Evolutionary conservation across 257 asterid genomes (phyloP), one percentile per base, ranked within the genome.

Genomic region (Paraleonurus japonicus): DNA sequence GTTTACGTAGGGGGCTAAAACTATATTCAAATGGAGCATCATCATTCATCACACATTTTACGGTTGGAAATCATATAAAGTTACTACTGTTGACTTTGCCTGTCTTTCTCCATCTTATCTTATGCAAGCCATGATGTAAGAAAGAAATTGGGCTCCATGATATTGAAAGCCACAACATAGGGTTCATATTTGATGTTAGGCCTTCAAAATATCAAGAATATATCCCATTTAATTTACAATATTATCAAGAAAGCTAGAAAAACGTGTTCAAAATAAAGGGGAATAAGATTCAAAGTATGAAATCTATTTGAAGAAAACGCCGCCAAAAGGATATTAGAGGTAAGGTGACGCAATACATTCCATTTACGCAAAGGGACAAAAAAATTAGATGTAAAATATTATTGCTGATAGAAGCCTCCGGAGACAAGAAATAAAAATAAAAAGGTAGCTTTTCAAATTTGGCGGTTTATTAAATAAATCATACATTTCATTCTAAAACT

Each of bases 281-380:
- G 17, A 39, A 27, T 7, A 15, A n/a, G 51, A 74, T 66, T 59
- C 61, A 77, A 51, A 61, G 60, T 35, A 19, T 70, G 78, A 73
- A 64, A 58, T 50, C 32, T 64, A 73, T 73, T 26, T 16, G 64
- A 64, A 78, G 62, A 73, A 41, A 72, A 74, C 13, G 28, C 45
- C 13, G 28, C 45, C 15, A 53, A 33, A 62, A 19, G 30, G 12
- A 47, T 58, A 54, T 37, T 58, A 24, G 75, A 59, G 9, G 51
- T 45, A 9, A 3, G 54, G 26, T 66, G 85, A 82, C 35, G 79
- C 70, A 70, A 55, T 64, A 69, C 45, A 59, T 59, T 75, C 78
- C 75, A 63, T 69, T 68, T 22, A 26, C 55, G 58, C 3, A 65
- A n/a, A 64, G 17, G 33, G 55, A 58, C 37, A 48, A 15, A 37